A percentile compares a stretch with the other conserved stretches of the same genome.
phyloP scores from a whole-genome alignment of 106 monocot species.

The Acorus gramineus region DNA sequence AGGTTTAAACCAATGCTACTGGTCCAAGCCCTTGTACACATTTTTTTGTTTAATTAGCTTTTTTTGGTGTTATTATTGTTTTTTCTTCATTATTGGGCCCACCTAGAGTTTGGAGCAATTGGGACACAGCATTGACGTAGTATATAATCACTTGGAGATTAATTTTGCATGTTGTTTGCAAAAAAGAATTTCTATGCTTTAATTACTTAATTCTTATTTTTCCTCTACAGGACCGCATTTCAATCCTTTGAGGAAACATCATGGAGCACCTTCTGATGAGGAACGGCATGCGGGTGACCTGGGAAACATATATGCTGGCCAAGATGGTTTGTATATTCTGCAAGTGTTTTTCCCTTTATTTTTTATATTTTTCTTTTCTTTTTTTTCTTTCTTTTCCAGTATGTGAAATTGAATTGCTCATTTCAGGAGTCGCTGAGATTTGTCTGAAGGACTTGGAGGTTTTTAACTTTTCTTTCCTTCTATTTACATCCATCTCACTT shows the following conservation, averaged over 20 bases:
- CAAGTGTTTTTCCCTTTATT: background rate
- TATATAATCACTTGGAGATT: too few relatives aligned
- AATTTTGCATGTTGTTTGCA: too few relatives aligned
- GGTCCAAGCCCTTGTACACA: too few relatives aligned
- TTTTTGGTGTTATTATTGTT: too few relatives aligned
- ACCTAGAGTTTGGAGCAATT: too few relatives aligned
- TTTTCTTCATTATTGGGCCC: too few relatives aligned
- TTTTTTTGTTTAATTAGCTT: too few relatives aligned
- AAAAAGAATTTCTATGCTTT: background rate
- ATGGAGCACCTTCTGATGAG: slow-evolving; percentile 47
- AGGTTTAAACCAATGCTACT: too few relatives aligned
- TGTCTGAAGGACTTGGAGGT: slow-evolving; percentile 62
- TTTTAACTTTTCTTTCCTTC: background rate
- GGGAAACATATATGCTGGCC: slow-evolving; percentile 56
- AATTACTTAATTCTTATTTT: background rate
- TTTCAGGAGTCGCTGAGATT: slow-evolving; percentile 51
- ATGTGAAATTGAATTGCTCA: background rate
- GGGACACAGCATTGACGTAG: too few relatives aligned
- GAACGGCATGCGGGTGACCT: slow-evolving; percentile 74
- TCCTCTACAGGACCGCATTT: slow-evolving; percentile 57
- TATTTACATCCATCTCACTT: too few relatives aligned
- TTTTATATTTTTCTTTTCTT: background rate
- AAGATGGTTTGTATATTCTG: slow-evolving; percentile 26
- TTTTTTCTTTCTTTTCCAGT: background rate
- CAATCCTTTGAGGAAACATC: slow-evolving; percentile 52